phyloP scores from a whole-genome alignment of 139 green algal genomes.

The Volvox reticuliferus region DNA sequence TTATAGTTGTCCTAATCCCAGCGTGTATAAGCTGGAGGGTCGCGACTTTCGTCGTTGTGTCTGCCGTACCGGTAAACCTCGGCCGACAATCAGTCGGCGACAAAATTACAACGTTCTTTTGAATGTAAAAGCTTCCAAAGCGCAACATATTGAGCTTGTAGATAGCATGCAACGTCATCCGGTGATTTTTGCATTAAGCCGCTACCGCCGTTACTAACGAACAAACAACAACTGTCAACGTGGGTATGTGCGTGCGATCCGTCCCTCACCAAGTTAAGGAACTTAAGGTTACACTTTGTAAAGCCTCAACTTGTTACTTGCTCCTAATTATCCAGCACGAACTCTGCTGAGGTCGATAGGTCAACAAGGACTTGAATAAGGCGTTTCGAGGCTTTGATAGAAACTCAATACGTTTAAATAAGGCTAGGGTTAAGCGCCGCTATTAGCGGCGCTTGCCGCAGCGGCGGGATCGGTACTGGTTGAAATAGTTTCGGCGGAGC shows the following conservation, averaged over 20 bases:
- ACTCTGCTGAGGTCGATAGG: background rate
- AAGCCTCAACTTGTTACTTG: background rate
- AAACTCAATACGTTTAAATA: background rate
- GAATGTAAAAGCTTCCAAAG: no score
- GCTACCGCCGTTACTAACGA: background rate
- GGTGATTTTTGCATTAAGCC: no score
- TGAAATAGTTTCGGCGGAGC: background rate
- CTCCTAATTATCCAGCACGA: background rate
- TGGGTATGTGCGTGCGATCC: background rate
- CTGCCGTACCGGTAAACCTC: no score
- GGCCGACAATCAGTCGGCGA: no score
- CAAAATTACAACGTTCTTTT: no score
- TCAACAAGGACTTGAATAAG: background rate
- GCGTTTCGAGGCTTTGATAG: background rate
- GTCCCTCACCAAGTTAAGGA: background rate
- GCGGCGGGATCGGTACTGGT: constrained; percentile 2
- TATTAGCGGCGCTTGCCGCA: constrained; percentile 13
- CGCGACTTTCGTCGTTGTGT: no score
- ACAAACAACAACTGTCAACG: background rate
- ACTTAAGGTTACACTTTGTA: background rate
- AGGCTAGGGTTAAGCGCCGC: background rate
- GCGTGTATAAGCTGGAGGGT: no score
- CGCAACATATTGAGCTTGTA: no score
- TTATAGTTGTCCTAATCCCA: no score
- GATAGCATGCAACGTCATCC: no score